Base-by-base conservation (phyloP, 2,329 filamentous ascomycete species). In the Fusarium udum region DNA sequence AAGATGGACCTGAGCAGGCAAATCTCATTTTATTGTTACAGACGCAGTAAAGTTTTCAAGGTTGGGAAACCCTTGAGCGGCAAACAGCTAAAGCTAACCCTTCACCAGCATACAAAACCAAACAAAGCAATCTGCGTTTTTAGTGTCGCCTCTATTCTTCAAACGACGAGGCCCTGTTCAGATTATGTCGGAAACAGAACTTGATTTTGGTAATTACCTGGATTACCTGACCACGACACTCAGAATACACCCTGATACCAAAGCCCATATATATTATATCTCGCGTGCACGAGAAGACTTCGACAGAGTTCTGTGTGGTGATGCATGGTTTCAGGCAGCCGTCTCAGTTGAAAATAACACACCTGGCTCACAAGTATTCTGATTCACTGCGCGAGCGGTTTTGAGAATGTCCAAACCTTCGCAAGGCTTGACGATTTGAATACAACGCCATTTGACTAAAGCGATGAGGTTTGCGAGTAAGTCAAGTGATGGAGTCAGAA, bases 151-250 rank as follows among this genome's bases (percentile, higher is more conserved):
- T 26, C 18, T 13, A 12, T 8, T 26, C 16, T 26, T 26, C 24
- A 45, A 20, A 7, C 6, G 16, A 0, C 4, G 16, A 45, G 18
- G 24, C 24, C 24, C 5, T 4, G 43, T 10, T 45, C 42, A 2
- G 7, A 20, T 14, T 5, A 6, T 18, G 4, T 9, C 24, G 16
- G 7, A 8, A 18, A 9, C 0, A n/a, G n/a, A 45, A 45, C 3
- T 16, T 9, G n/a, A 12, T 45, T 5, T 18, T 24, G n/a, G 14
- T 16, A 7, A 42, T 7, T 6, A 11, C n/a, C 14, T 14, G n/a
- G n/a, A 16, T 16, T 12, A 20, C 16, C 24, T 28, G 26, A 15
- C 18, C 4, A 18, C 1, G 13, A 22, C 43, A 11, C 20, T 22
- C 8, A 15, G 6, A 1, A 48, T 14, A 14, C 18, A 46, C 43